These are phyloP conservation scores for Rhodotorula toruloides DNA, from an alignment of 768 basidiomycete species.

Conservation along the genomic window DNA sequence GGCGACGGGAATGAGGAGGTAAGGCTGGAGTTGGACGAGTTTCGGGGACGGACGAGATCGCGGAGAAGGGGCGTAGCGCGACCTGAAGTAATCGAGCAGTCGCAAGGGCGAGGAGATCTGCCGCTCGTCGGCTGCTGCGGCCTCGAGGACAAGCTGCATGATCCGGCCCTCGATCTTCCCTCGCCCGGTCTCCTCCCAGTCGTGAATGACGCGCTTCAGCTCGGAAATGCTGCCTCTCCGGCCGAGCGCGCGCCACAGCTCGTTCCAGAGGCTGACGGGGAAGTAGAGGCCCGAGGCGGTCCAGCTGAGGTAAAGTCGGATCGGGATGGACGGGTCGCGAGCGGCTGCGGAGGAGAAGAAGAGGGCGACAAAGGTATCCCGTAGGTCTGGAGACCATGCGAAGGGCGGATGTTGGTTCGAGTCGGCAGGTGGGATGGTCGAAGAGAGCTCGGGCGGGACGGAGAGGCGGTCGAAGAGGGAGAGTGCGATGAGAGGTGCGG, in stretches of 20 bases:
- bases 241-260: constrained; percentile 11
- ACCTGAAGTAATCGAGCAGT: constrained; percentile 13
- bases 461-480: constrained; percentile 10
- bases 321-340: neutral
- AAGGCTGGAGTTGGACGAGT: neutral
- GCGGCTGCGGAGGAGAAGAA: constrained; percentile 17
- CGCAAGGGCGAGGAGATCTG: constrained; percentile 5
- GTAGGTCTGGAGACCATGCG: constrained; percentile 11
- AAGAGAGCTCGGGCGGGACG: neutral
- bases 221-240: constrained; percentile 6
- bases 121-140: neutral
- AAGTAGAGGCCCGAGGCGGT: constrained; percentile 26
- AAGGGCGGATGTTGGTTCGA: neutral
- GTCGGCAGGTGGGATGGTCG: neutral
- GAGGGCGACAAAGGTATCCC: constrained; percentile 7
- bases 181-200: constrained; percentile 31
- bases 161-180: constrained; percentile 5
- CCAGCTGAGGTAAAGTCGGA: constrained; percentile 28
- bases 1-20: constrained; percentile 13
- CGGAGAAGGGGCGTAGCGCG: constrained; percentile 8
- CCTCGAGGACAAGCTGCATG: constrained; percentile 12
- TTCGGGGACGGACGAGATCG: neutral
- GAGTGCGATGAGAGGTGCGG: constrained; percentile 3
- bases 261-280: constrained; percentile 22
- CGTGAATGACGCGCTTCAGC: constrained; percentile 11